These are phyloP conservation scores for Cladophialophora exuberans DNA, from an alignment of 2,329 filamentous ascomycete genomes.

Conservation along the genomic window DNA sequence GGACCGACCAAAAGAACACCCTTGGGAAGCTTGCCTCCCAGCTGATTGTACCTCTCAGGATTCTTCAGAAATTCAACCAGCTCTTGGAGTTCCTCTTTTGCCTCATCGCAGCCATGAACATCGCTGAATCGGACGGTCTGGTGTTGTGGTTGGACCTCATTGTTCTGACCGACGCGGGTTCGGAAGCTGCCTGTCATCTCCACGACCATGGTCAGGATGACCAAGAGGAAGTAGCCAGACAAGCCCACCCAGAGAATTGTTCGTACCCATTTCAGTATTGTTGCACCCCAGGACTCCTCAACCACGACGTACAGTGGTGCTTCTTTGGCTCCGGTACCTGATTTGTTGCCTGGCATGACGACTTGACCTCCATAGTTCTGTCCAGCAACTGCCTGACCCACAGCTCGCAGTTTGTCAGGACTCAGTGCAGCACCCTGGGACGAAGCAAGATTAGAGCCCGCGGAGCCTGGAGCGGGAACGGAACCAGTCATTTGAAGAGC, in stretches of 20 bases:
- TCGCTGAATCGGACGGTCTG: slow-evolving; percentile 90
- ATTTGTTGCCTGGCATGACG: slow-evolving; percentile 48
- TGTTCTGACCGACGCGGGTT: slow-evolving; percentile 69
- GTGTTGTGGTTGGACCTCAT: slow-evolving; percentile 88
- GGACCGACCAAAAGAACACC: slow-evolving; percentile 93
- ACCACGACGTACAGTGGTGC: slow-evolving; percentile 95
- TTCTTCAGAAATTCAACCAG: slow-evolving; percentile 95
- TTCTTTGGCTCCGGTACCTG: slow-evolving; percentile 70
- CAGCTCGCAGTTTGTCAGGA: slow-evolving; percentile 70
- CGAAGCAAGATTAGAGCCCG: slow-evolving; percentile 16
- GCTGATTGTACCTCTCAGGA: slow-evolving; percentile 87
- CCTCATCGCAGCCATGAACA: slow-evolving; percentile 96
- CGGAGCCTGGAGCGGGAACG: slow-evolving; percentile 31
- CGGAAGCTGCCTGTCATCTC: slow-evolving; percentile 73
- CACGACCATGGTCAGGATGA: slow-evolving; percentile 78
- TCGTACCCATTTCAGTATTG: slow-evolving; percentile 88
- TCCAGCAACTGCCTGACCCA: slow-evolving; percentile 80
- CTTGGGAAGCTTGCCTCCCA: slow-evolving; percentile 95
- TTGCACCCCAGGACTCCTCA: slow-evolving; percentile 79
- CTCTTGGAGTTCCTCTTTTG: slow-evolving; percentile 96
- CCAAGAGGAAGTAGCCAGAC: slow-evolving; percentile 76
- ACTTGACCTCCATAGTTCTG: slow-evolving; percentile 65
- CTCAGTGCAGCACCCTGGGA: slow-evolving; percentile 46
- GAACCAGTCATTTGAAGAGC: slow-evolving; percentile 68
- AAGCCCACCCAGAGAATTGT: slow-evolving; percentile 80